Percentiles rank a stretch among this genome's conserved stretches.
Conservation (phyloP, 2,329 filamentous ascomycete species). For the Arthrinium puccinioides region DNA sequence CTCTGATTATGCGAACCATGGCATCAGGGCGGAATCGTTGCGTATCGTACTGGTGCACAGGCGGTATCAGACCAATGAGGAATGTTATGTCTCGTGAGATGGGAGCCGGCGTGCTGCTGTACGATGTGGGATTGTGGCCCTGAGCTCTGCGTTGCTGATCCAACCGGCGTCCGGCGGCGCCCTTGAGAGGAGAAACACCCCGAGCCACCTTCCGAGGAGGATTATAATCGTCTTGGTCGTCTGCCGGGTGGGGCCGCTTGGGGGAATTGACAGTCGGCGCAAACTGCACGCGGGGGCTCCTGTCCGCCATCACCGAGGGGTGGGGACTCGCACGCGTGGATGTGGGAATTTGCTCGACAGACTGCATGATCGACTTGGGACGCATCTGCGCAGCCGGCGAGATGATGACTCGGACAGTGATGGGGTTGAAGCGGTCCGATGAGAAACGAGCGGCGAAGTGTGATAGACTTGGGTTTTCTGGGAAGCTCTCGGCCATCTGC, state of each 20-base stretch:
- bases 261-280: slow-evolving; percentile 44
- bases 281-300: slow-evolving; percentile 42
- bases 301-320: slow-evolving; percentile 21
- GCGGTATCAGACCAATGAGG: slow-evolving; percentile 66
- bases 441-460: slow-evolving; percentile 74
- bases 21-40: slow-evolving; percentile 62
- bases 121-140: slow-evolving; percentile 31
- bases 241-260: slow-evolving; percentile 54
- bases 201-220: slow-evolving; percentile 81
- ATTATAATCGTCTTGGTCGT: slow-evolving; percentile 66
- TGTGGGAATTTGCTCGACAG: slow-evolving; percentile 40
- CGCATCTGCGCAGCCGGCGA: slow-evolving; percentile 73
- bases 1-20: slow-evolving; percentile 66
- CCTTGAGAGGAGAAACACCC: slow-evolving; percentile 89
- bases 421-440: slow-evolving; percentile 70
- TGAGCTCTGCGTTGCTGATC: slow-evolving; percentile 64
- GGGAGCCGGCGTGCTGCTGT: slow-evolving; percentile 43
- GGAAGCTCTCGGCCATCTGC: slow-evolving; percentile 90
- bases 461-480: slow-evolving; percentile 70
- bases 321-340: slow-evolving; percentile 39
- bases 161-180: slow-evolving; percentile 75
- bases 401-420: slow-evolving; percentile 72
- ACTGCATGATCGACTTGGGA: slow-evolving; percentile 49
- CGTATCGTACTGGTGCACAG: slow-evolving; percentile 63
- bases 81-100: slow-evolving; percentile 65